Evolutionary conservation across 2,329 filamentous ascomycete genomes (phyloP).

Genomic region (Ambrosiella xylebori): DNA sequence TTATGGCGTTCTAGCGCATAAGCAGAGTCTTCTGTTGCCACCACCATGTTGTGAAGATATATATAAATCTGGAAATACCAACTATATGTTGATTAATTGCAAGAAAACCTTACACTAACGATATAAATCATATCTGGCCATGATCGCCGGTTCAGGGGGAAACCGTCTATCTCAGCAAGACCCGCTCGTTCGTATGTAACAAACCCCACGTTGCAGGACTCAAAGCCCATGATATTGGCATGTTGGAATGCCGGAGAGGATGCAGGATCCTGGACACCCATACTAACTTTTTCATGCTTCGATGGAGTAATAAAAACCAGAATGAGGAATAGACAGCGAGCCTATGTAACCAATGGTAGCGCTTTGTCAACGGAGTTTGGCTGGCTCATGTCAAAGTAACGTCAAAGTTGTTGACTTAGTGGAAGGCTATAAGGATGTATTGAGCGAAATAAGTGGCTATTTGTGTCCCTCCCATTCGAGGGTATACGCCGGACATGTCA

Average conservation of each 20-base stretch:
- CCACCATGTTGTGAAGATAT: no score
- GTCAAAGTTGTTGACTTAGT: background rate
- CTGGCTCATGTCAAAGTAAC: background rate
- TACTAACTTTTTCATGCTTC: background rate
- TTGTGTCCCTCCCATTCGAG: background rate
- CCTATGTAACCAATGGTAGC: background rate
- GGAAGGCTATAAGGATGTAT: background rate
- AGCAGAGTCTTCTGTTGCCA: no score
- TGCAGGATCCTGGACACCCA: background rate
- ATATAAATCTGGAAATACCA: no score
- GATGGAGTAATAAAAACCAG: background rate
- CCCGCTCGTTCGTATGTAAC: no score
- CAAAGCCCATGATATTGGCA: background rate
- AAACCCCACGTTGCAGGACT: background rate
- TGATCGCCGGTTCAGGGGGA: no score
- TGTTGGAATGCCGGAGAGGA: background rate
- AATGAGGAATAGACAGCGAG: background rate
- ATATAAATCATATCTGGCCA: no score
- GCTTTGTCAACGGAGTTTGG: background rate
- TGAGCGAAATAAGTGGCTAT: background rate
- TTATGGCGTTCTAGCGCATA: no score
- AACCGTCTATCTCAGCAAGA: no score
- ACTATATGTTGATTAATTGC: no score
- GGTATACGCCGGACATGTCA: background rate
- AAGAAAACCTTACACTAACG: no score